Conservation (phyloP, 2,329 filamentous ascomycete species). For the Penicillium janthinellum region DNA sequence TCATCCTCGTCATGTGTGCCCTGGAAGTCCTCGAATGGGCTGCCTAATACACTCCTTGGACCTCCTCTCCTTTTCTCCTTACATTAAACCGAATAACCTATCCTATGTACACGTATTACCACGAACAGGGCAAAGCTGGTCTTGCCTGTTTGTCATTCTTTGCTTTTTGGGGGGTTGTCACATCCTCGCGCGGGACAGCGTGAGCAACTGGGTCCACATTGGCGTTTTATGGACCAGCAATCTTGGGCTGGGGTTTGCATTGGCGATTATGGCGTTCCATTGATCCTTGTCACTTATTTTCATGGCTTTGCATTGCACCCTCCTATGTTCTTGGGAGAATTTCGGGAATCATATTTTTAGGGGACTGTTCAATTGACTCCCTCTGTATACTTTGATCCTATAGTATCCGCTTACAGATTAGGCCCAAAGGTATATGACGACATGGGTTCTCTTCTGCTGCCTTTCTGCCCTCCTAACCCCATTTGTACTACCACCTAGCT, state of each 20-base stretch:
- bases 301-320: neutral
- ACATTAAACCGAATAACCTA: neutral
- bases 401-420: too few species aligned
- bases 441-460: too few species aligned
- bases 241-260: neutral
- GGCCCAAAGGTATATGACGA: too few species aligned
- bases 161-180: neutral
- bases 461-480: too few species aligned
- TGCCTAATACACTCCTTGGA: neutral
- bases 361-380: too few species aligned
- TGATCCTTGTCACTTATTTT: neutral
- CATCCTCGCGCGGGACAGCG: neutral
- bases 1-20: constrained; percentile 86
- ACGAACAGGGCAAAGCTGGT: neutral
- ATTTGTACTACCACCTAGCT: neutral
- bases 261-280: neutral
- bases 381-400: too few species aligned
- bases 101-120: neutral
- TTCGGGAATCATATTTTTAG: too few species aligned
- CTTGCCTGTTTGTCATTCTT: neutral
- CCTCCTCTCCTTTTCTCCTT: neutral
- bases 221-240: neutral
- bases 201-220: neutral
- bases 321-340: neutral
- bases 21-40: constrained; percentile 94